Conservation (phyloP, 2,329 filamentous ascomycete genomes). For the Fusarium sulawesiense region DNA sequence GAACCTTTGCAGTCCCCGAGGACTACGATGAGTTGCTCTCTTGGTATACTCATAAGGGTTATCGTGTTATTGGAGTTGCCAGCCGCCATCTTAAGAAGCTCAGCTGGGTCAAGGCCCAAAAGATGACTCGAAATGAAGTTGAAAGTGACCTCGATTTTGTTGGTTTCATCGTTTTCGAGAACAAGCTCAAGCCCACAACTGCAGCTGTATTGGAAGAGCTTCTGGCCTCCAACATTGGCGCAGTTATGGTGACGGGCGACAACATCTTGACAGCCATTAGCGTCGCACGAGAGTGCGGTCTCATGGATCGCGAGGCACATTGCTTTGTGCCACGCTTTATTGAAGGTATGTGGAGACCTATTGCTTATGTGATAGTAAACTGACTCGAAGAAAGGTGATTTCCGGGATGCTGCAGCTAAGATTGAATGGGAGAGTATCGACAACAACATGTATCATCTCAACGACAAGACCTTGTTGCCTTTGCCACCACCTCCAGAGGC, state of each 20-base stretch:
- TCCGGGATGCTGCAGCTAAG: constrained; percentile 76
- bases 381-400: constrained; percentile 65
- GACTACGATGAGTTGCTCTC: constrained; percentile 92
- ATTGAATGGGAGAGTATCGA: constrained; percentile 97
- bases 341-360: constrained; percentile 64
- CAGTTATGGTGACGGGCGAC: constrained; percentile 97
- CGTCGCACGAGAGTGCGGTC: constrained; percentile 87
- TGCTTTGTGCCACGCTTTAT: constrained; percentile 94
- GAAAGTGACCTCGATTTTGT: constrained; percentile 88
- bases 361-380: neutral
- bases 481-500: constrained; percentile 74
- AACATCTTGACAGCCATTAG: constrained; percentile 98
- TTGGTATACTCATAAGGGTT: constrained; percentile 95
- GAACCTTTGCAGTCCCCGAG: constrained; percentile 69
- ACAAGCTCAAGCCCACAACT: constrained; percentile 93
- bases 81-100: constrained; percentile 88
- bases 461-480: constrained; percentile 84
- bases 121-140: constrained; percentile 87
- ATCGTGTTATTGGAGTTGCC: constrained; percentile 95
- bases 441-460: constrained; percentile 79
- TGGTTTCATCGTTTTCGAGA: constrained; percentile 98
- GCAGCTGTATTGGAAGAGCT: constrained; percentile 85
- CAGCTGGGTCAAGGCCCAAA: constrained; percentile 94
- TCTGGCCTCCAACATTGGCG: constrained; percentile 82
- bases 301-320: constrained; percentile 83